Evolutionary conservation across 2,329 filamentous ascomycete genomes (phyloP), one percentile per base, ranked within the genome.

Genomic region (Juglanconis oblonga): DNA sequence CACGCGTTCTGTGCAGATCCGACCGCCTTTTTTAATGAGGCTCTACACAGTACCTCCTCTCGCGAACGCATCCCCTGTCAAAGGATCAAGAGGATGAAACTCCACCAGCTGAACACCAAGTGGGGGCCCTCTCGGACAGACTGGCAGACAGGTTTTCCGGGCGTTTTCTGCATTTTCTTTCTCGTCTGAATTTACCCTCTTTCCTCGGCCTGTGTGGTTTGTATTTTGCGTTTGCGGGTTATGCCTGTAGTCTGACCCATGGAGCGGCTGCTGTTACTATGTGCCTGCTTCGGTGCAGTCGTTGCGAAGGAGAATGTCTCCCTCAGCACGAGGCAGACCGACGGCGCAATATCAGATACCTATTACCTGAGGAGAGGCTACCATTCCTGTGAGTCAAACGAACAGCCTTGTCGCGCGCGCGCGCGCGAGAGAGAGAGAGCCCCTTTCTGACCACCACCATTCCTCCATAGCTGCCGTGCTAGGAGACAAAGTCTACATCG

Each of bases 401-500:
- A 45, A 4, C 38, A 17, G 24, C 11, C n/a, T 17, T 49, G 13
- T 29, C 36, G 24, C 24, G 24, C 1, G 24, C 1, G 24, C 2
- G 24, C 2, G 24, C 2, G 24, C 2, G 24, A 24, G 24, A 24
- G 24, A 24, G 24, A 24, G 24, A 24, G 2, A 14, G 10, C 3
- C 3, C 17, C 40, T 31, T 33, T 13, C 11, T 9, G 42, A 17
- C n/a, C 42, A 45, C 42, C 14, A 45, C n/a, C 10, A 45, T 45
- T 14, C 17, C 32, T 35, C 32, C 11, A 10, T n/a, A 69, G 67
- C 66, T 31, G 63, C 62, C 6, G 61, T 69, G 6, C 45, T 69
- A 5, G 59, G 64, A 52, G 56, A 62, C 36, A 63, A 63, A 33
- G 14, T 68, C 1, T 68, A 67, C 49, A 64, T 69, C 17, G 63